Conservation (phyloP, 306 rosid genomes). For the Inga oerstediana region DNA sequence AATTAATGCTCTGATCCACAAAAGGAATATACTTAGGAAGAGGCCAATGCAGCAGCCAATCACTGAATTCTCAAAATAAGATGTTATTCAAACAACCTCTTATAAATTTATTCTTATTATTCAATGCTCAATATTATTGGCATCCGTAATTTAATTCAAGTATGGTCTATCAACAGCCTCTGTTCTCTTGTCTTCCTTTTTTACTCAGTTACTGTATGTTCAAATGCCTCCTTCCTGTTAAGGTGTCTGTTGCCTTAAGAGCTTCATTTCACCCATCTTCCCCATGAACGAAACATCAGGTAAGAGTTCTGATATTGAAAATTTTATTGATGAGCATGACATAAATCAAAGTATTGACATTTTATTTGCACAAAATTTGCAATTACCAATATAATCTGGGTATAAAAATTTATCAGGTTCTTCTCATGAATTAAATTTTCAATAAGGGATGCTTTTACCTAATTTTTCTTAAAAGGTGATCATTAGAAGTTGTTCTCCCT, state of each 20-base stretch:
- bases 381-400: too few relatives aligned
- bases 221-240: conserved; percentile 94
- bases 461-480: too few relatives aligned
- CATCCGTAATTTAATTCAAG: conserved; percentile 12
- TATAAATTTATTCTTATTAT: conserved; percentile 2
- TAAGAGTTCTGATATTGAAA: too few relatives aligned
- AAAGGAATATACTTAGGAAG: not conserved
- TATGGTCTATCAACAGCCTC: conserved; percentile 51
- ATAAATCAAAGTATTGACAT: too few relatives aligned
- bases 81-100: not conserved
- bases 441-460: too few relatives aligned
- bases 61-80: not conserved
- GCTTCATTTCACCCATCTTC: conserved; percentile 85
- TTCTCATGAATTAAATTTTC: too few relatives aligned
- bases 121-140: conserved; percentile 7
- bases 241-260: conserved; percentile 79
- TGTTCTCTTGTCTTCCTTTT: conserved; percentile 65
- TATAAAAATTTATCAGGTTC: too few relatives aligned
- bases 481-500: too few relatives aligned
- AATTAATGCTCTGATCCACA: too few relatives aligned
- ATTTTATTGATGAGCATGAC: too few relatives aligned
- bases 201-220: conserved; percentile 68
- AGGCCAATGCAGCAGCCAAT: conserved; percentile 14
- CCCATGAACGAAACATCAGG: conserved; percentile 39
- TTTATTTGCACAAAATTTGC: too few relatives aligned